Conservation (phyloP, 345 rosid genomes). For the Eucalyptus camaldulensis region DNA sequence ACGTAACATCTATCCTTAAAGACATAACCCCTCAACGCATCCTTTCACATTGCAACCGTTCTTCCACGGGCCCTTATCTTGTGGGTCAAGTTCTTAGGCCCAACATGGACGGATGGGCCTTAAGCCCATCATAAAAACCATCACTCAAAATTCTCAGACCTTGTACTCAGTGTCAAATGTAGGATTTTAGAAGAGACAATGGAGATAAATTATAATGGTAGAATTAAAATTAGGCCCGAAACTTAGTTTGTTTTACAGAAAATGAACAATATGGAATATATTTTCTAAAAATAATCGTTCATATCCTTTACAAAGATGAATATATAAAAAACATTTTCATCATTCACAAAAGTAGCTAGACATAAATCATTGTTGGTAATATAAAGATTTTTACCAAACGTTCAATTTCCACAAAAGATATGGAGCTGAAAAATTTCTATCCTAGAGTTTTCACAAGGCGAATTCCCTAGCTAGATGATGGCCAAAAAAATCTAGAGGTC, state of each 20-base stretch:
- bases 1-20: no score
- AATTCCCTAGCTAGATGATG: not conserved
- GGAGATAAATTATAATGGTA: not conserved
- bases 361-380: rapidly evolving
- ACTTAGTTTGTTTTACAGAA: not conserved
- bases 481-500: not conserved
- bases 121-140: no score
- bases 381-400: not conserved
- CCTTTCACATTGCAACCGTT: no score
- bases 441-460: not conserved
- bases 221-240: not conserved
- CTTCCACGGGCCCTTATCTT: no score
- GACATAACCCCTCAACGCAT: no score
- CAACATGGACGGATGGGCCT: no score
- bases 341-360: rapidly evolving
- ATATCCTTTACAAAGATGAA: not conserved
- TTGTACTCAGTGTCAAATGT: not conserved
- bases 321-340: not conserved
- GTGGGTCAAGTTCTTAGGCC: no score
- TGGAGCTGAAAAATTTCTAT: rapidly evolving
- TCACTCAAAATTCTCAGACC: not conserved
- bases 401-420: not conserved
- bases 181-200: not conserved
- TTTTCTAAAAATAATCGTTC: not conserved
- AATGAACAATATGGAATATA: rapidly evolving